Evolutionary conservation across 2,329 filamentous ascomycete genomes (phyloP).

Genomic region (Plectosphaerella plurivora): DNA sequence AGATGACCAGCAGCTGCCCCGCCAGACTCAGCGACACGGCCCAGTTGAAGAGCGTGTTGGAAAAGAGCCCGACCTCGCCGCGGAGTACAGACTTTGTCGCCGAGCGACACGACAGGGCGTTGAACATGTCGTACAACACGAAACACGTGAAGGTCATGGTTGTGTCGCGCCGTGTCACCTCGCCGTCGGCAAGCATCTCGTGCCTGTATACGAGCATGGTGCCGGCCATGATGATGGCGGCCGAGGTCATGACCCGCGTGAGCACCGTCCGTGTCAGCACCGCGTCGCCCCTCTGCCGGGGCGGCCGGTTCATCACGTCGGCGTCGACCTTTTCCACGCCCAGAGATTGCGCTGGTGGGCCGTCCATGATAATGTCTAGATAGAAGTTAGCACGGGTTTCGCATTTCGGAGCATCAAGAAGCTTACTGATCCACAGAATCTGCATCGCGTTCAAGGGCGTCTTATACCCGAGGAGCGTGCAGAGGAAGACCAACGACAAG

Average conservation of each 20-base stretch:
- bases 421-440: conserved; percentile 98
- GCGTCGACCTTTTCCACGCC: conserved; percentile 94
- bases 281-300: conserved; percentile 76
- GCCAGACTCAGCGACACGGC: conserved; percentile 80
- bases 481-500: conserved; percentile 84
- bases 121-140: conserved; percentile 99
- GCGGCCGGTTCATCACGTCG: conserved; percentile 87
- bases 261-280: conserved; percentile 85
- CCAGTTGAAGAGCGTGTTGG: conserved; percentile 95
- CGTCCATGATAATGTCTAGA: conserved; percentile 98
- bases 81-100: conserved; percentile 84
- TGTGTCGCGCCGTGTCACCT: conserved; percentile 87
- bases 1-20: conserved; percentile 88
- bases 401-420: background rate
- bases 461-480: conserved; percentile 87
- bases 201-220: conserved; percentile 87
- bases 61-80: conserved; percentile 78
- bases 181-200: conserved; percentile 81
- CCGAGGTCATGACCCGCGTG: conserved; percentile 79
- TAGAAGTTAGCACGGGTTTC: conserved; percentile 9
- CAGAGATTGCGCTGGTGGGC: conserved; percentile 92
- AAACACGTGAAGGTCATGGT: conserved; percentile 99
- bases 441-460: conserved; percentile 99
- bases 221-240: conserved; percentile 84
- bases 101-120: conserved; percentile 87